Evolutionary conservation across 129 eudicot species (phyloP).

Genomic region (Heracleum sosnowskyi): DNA sequence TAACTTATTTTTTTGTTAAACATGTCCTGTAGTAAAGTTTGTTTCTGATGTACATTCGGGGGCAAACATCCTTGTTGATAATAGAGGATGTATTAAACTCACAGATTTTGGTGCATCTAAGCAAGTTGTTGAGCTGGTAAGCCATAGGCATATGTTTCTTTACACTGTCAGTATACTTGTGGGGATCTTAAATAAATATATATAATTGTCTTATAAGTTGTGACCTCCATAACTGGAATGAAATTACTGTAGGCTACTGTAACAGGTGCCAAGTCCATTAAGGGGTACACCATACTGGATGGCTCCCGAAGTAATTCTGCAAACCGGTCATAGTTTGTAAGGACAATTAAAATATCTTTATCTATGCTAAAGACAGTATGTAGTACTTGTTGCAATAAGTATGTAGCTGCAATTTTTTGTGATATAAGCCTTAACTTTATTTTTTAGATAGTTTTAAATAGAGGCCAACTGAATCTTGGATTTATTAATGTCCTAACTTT

Average conservation of each 20-base stretch:
- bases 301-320: slow-evolving; percentile 91
- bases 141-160: slow-evolving; percentile 22
- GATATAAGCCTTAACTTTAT: background rate
- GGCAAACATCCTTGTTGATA: slow-evolving; percentile 83
- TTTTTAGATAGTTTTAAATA: no score
- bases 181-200: no score
- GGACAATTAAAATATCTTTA: slow-evolving; percentile 17
- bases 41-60: slow-evolving; percentile 34
- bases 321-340: slow-evolving; percentile 83
- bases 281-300: slow-evolving; percentile 93
- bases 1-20: background rate
- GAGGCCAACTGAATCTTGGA: background rate
- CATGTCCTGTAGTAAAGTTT: background rate
- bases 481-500: background rate
- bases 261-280: slow-evolving; percentile 84
- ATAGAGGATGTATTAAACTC: slow-evolving; percentile 77
- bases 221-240: slow-evolving; percentile 7
- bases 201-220: background rate
- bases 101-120: slow-evolving; percentile 92
- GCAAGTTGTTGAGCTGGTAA: slow-evolving; percentile 77
- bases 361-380: slow-evolving; percentile 9
- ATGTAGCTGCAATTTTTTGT: background rate
- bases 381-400: background rate
- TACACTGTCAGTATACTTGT: no score
- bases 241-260: slow-evolving; percentile 49